Evolutionary conservation across 2,329 filamentous ascomycete species (phyloP).

Genomic region (Plectosphaerella sp.): DNA sequence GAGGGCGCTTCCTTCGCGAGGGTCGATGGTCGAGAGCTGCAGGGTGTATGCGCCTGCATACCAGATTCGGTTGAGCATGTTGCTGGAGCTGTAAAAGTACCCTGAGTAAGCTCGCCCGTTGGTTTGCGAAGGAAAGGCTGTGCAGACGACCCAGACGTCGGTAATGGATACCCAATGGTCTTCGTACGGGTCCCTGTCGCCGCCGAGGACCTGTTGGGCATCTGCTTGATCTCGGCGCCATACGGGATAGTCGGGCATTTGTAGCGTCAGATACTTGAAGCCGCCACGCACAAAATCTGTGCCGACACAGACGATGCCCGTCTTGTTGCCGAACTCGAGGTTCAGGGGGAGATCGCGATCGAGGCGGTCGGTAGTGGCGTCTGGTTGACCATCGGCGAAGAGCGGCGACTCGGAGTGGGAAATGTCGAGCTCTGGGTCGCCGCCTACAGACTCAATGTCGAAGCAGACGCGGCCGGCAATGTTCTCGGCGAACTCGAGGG

Average conservation of each 20-base stretch:
- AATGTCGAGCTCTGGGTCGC: slow-evolving; percentile 19
- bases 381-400: slow-evolving; percentile 14
- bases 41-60: slow-evolving; percentile 35
- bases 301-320: slow-evolving; percentile 26
- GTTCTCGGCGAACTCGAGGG: slow-evolving; percentile 34
- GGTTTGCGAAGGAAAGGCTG: slow-evolving; percentile 34
- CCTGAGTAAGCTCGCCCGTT: slow-evolving; percentile 42
- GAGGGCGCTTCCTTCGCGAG: slow-evolving; percentile 25
- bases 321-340: slow-evolving; percentile 19
- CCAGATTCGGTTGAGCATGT: slow-evolving; percentile 40
- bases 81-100: slow-evolving; percentile 37
- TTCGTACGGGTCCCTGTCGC: slow-evolving; percentile 9
- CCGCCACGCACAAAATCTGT: slow-evolving; percentile 28
- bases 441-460: slow-evolving; percentile 19
- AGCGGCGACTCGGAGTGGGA: slow-evolving; percentile 16
- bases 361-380: slow-evolving; percentile 17
- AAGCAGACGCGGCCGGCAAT: slow-evolving; percentile 32
- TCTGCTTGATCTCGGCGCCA: slow-evolving; percentile 7
- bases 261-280: slow-evolving; percentile 38
- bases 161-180: slow-evolving; percentile 24
- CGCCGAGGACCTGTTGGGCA: slow-evolving; percentile 13
- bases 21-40: slow-evolving; percentile 28
- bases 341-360: slow-evolving; percentile 17
- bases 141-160: slow-evolving; percentile 32
- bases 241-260: slow-evolving; percentile 29